Conservation (phyloP, 345 rosid genomes). For the Salix udensis region DNA sequence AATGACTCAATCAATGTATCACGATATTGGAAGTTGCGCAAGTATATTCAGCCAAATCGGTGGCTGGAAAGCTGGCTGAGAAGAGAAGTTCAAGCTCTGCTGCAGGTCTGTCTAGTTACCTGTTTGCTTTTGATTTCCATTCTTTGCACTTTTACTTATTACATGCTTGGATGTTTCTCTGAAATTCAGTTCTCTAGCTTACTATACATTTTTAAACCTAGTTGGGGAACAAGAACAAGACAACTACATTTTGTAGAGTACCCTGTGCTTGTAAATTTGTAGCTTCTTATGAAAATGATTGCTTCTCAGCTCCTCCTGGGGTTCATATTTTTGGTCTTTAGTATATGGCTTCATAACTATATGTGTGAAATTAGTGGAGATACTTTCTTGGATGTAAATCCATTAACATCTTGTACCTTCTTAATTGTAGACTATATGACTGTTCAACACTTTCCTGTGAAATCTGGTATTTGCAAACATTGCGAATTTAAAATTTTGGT, state of each 20-base stretch:
- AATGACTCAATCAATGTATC: slow-evolving; percentile 39
- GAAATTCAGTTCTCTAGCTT: background rate
- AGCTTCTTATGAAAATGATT: background rate
- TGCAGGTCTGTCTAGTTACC: slow-evolving; percentile 47
- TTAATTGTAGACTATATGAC: no score
- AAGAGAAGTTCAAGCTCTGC: slow-evolving; percentile 82
- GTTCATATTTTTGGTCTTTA: background rate
- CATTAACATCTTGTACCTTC: no score
- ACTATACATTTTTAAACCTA: background rate
- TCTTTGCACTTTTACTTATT: background rate
- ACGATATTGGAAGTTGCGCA: slow-evolving; percentile 66
- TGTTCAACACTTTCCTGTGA: no score
- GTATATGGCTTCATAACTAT: background rate
- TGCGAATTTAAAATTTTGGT: no score
- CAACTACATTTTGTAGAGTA: background rate
- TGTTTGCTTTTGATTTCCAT: background rate
- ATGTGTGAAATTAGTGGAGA: background rate
- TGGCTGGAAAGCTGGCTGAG: slow-evolving; percentile 71
- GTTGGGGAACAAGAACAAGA: background rate
- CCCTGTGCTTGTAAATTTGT: background rate
- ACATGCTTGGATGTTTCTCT: background rate
- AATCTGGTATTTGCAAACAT: no score
- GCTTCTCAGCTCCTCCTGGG: background rate
- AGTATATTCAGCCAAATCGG: slow-evolving; percentile 52
- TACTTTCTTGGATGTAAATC: background rate